A percentile compares a stretch with the other conserved stretches of the same genome.
Evolutionary conservation across 169 alveolate genomes (phyloP).

Genomic region (Ophryocystis elektroscirrha): DNA sequence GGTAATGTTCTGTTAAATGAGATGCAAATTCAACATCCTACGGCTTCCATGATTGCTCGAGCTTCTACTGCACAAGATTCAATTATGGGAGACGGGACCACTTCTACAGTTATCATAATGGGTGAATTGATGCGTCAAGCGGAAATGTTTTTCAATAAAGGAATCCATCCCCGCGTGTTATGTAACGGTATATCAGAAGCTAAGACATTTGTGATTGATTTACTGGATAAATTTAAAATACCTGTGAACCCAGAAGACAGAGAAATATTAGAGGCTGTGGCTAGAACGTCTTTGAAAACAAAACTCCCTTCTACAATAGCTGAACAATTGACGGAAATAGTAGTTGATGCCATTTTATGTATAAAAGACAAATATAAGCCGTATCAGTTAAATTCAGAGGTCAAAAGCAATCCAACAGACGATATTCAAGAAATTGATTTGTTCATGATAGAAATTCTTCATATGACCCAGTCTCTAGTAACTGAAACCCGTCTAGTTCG

Average conservation of each 20-base stretch:
- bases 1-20: conserved; percentile 86
- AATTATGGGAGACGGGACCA: conserved; percentile 91
- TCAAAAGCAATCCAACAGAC: too few relatives aligned
- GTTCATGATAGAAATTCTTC: conserved; percentile 91
- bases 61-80: conserved; percentile 97
- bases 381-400: too few relatives aligned
- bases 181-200: conserved; percentile 85
- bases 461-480: conserved; percentile 78
- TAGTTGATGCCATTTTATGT: conserved; percentile 66
- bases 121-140: conserved; percentile 64
- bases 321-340: conserved; percentile 70
- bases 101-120: conserved; percentile 77
- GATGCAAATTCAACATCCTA: conserved; percentile 95
- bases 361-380: conserved; percentile 32
- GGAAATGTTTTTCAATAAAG: conserved; percentile 59
- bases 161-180: conserved; percentile 86
- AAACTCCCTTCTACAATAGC: conserved; percentile 69
- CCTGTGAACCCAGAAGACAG: conserved; percentile 38
- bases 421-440: too few relatives aligned
- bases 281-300: conserved; percentile 73
- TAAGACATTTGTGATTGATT: conserved; percentile 54
- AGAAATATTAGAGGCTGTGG: conserved; percentile 66
- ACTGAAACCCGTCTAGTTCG: conserved; percentile 71
- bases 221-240: conserved; percentile 40
- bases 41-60: conserved; percentile 95